phyloP scores from a whole-genome alignment of 768 basidiomycete species.

The Pholiota molesta region DNA sequence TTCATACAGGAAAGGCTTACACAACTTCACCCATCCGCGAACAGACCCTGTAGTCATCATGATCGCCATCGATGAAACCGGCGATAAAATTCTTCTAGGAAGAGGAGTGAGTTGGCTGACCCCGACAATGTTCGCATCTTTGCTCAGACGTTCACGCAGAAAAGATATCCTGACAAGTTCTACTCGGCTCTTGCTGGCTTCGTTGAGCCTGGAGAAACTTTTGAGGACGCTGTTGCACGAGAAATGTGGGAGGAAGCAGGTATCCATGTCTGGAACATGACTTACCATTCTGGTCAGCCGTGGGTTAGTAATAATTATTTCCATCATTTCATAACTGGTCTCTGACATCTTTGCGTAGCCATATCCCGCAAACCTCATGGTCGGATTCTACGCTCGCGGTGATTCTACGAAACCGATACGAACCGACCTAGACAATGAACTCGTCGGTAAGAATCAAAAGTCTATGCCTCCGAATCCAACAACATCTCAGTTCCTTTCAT shows the following conservation, averaged over 20 bases:
- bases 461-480: background rate
- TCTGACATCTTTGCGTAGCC: conserved; percentile 52
- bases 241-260: conserved; percentile 98
- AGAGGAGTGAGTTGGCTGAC: conserved; percentile 65
- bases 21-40: conserved; percentile 84
- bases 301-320: conserved; percentile 57
- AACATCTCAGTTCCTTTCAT: background rate
- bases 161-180: conserved; percentile 66
- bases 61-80: conserved; percentile 77
- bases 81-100: conserved; percentile 86
- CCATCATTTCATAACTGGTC: background rate
- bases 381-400: conserved; percentile 84
- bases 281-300: conserved; percentile 86
- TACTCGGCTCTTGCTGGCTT: conserved; percentile 95
- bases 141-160: conserved; percentile 36
- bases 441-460: conserved; percentile 65
- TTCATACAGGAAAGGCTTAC: conserved; percentile 67
- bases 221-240: conserved; percentile 90
- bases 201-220: conserved; percentile 90
- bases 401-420: conserved; percentile 77
- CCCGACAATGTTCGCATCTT: background rate
- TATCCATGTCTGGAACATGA: conserved; percentile 79
- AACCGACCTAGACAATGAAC: conserved; percentile 90
- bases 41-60: conserved; percentile 93
- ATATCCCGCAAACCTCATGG: conserved; percentile 88